Base-by-base conservation (phyloP, 2,329 filamentous ascomycete species). In the Verticillium dahliae region DNA sequence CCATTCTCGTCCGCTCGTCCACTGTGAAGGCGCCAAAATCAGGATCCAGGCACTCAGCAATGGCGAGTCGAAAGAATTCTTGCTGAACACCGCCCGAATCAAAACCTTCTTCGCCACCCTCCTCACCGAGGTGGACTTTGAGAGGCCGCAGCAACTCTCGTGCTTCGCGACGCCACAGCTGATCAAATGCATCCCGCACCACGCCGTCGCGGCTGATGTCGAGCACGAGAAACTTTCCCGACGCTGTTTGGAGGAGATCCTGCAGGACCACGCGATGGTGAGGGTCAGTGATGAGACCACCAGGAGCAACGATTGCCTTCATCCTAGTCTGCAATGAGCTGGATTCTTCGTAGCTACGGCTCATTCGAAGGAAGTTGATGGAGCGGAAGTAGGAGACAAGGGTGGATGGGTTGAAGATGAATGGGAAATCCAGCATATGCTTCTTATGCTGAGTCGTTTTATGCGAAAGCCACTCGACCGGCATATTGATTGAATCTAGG, bases 61-160 rank as follows among this genome's bases (percentile, higher is more conserved):
- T 87, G 18, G 91, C 87, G 34, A 97, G 76, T 15, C 92, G 87
- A 76, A 99, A 98, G 72, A 97, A 98, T 66, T 99, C 95, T 72
- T 97, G 93, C 68, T 97, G 94, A 1, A 99, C 93, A 65, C 95
- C 95, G 54, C 95, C 95, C 57, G 94, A 92, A 73, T 99, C 95
- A 38, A 96, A 86, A 0, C 95, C 95, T 72, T 96, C 88, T 73
- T 98, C 95, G 35, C 92, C 91, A 60, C 82, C 81, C 38, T 91
- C 88, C 70, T 92, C 89, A 3, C 92, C 92, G 62, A 98, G 85
- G 58, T 91, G 88, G 9, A 99, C 89, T 69, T 97, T 97, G 38
- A 99, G 77, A 1, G 95, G 95, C 33, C 92, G 86, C 69, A 94
- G 79, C 3, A 98, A 78, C 75, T 97, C 92, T 39, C 90, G 83